Evolutionary conservation across 2,329 filamentous ascomycete genomes (phyloP), one percentile per base, ranked within the genome.

Genomic region (Cladophialophora exuberans): DNA sequence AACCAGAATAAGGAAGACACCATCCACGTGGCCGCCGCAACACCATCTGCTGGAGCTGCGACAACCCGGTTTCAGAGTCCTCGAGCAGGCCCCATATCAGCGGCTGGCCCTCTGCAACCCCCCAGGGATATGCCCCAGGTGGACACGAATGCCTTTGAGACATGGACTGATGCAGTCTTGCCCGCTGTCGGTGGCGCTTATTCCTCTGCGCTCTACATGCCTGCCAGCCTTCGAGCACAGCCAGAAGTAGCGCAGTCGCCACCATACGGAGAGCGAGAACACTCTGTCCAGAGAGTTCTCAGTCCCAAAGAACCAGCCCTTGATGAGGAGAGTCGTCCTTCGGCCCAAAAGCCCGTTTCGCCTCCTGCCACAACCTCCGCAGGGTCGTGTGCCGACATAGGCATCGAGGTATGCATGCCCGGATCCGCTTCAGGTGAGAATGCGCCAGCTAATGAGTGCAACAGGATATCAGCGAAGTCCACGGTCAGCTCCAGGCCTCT

Each of bases 381-480:
- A 39, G 35, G 35, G 15, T 39, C 42, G n/a, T 45, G 15, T 30
- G 23, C 23, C 30, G 42, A 45, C 9, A 17, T 18, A 18, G 35
- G 35, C 35, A 39, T 39, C 13, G 35, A 39, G 35, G 35, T 39
- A 22, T 39, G 35, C 22, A 6, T 39, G 6, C 15, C 10, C 9
- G 33, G 33, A 36, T n/a, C 33, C 33, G 10, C n/a, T 36, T 36
- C 33, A 17, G 33, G 9, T 36, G 33, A 36, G 33, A 36, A 36
- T 36, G 33, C 10, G 17, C 35, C n/a, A 18, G 35, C 35, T 39
- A 39, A 39, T 39, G 15, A 17, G 35, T 4, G 35, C 35, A 17
- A 39, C 35, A 39, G 35, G 35, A 39, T 39, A 20, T 18, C 17
- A 39, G 35, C 35, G 35, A 39, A 39, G 35, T 39, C 35, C 35